Base-by-base conservation (phyloP, 2,329 filamentous ascomycete species). In the Apiospora sp. region DNA sequence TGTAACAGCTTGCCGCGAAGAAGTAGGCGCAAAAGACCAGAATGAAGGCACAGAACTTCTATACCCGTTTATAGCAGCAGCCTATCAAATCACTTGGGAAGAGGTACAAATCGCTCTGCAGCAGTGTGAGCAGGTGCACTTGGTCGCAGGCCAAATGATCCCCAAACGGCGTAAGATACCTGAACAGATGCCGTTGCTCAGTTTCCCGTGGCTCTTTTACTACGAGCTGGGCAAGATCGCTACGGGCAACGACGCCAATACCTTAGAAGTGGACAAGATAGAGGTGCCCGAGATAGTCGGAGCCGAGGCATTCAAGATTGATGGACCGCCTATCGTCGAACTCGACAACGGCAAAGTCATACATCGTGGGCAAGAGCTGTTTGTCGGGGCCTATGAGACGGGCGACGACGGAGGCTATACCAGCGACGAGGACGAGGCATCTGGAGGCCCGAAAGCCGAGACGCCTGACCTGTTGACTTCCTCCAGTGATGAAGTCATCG, bases 181-280 rank as follows among this genome's bases (percentile, higher is more conserved):
- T 2, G 85, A 85, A 12, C 83, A 84, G 2, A 92, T 95, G 87
- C 96, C 96, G 0, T 85, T 98, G 12, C 96, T 98, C 77, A 96
- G 92, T 73, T 98, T 98, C 77, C 96, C 96, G 0, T 99, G 96
- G 96, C 85, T 98, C 1, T 97, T 98, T 75, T 87, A 91, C 16
- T 87, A 88, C 64, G 89, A 94, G 73, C 85, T 97, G 4, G 92
- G 92, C 1, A 87, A 87, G 68, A 91, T 97, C 76, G 93, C 92
- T 1, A 89, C 41, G n/a, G 49, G 27, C 22, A 69, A 24, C 14
- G 44, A 24, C 24, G 16, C 13, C 24, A 48, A 37, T n/a, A 27
- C 27, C 67, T 34, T 70, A 22, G 68, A 74, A n/a, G 73, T 89
- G 86, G 86, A 71, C 37, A 54, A 74, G 8, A 75, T 73, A 37